Base-by-base conservation (phyloP, 192 early-diverging fungal genomes). In the Backusella westeae region DNA sequence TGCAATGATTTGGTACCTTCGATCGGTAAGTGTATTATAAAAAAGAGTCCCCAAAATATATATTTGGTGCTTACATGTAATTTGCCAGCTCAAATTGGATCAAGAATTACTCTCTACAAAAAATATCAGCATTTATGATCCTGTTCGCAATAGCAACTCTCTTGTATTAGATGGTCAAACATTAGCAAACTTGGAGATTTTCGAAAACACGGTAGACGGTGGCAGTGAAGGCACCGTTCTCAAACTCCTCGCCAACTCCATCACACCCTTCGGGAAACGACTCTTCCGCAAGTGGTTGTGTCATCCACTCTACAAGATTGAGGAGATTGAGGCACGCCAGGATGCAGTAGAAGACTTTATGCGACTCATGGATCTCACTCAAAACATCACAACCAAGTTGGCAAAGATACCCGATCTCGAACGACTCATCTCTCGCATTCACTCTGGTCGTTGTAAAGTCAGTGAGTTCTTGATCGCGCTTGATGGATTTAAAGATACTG, bases 101-200 rank as follows among this genome's bases (percentile, higher is more conserved):
- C 78, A 78, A 10, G 93, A 95, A 67, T 82, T 98, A 29, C 82
- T 96, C 19, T 97, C 96, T 4, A 89, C 94, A 41, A 86, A 87
- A 36, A 97, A 97, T 81, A 93, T 99, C 78, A 79, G 87, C 29
- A 38, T 78, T 1, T 99, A 99, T 79, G 89, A 96, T 71, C 96
- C 96, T 12, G 88, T 97, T 71, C 89, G 91, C 53, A 89, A 91
- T 34, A 81, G 83, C 1, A 87, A 89, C 9, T 92, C 93, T 14
- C 83, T 98, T 21, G 87, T 97, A 21, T 87, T 99, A 34, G 97
- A 99, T 70, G 96, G 96, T 4, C 96, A 96, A 66, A 96, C 98
- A 1, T 81, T 99, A 21, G 85, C 93, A 67, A 98, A 98, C 72
- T 80, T 99, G 26, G 97, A 99, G 75, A 83, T 99, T 17, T 96